Conservation (phyloP, 768 basidiomycete species). For the Kwoniella europaea region DNA sequence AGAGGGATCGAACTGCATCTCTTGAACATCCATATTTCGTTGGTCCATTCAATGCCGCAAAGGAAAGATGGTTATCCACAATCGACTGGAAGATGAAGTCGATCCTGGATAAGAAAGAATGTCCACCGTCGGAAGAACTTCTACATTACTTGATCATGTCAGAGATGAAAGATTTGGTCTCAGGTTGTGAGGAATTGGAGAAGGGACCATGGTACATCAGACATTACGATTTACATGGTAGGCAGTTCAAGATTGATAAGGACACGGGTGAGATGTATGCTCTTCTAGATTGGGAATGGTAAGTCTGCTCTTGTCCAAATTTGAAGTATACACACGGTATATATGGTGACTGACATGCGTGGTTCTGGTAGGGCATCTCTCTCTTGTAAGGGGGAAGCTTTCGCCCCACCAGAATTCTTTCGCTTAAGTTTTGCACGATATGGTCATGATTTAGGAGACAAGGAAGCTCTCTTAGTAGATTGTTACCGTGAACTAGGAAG, state of each 20-base stretch:
- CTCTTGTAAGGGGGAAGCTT: background rate
- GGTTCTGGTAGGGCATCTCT: background rate
- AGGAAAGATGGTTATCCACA: conserved; percentile 10
- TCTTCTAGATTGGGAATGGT: conserved; percentile 58
- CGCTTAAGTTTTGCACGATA: no score
- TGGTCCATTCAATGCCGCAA: conserved; percentile 15
- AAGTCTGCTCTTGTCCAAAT: background rate
- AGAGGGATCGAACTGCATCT: background rate
- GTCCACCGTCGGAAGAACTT: background rate
- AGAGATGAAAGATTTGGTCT: conserved; percentile 18
- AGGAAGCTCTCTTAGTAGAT: no score
- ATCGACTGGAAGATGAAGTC: conserved; percentile 16
- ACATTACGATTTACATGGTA: conserved; percentile 45
- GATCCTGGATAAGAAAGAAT: conserved; percentile 3
- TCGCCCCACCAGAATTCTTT: background rate
- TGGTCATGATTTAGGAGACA: no score
- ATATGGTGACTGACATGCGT: no score
- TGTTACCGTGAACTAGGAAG: no score
- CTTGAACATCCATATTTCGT: background rate
- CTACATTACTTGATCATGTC: conserved; percentile 11
- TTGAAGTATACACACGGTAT: no score
- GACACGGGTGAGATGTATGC: conserved; percentile 35
- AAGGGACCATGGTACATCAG: conserved; percentile 32
- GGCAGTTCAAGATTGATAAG: conserved; percentile 49
- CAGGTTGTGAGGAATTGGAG: conserved; percentile 17